Conservation (phyloP, 2,329 filamentous ascomycete species). For the Golovinomyces cichoracearum region DNA sequence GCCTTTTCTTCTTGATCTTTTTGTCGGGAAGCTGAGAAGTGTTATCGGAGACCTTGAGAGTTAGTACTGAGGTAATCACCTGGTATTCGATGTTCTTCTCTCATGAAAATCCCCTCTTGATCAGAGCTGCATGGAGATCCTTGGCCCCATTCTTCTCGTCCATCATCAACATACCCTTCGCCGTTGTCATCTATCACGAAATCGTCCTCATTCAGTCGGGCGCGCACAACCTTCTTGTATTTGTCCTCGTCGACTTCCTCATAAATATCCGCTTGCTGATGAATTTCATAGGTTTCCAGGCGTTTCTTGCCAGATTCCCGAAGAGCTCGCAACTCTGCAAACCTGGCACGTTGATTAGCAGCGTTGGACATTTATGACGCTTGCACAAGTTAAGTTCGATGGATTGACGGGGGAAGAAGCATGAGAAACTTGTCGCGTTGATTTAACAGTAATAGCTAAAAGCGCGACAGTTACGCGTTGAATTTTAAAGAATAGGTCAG, state of each 20-base stretch:
- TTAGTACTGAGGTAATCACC: slow-evolving; percentile 6
- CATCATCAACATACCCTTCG: slow-evolving; percentile 87
- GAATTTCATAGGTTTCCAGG: slow-evolving; percentile 63
- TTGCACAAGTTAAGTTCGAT: too few relatives aligned
- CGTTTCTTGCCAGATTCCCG: slow-evolving; percentile 77
- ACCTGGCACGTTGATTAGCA: slow-evolving; percentile 19
- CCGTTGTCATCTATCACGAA: slow-evolving; percentile 98
- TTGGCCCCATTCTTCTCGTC: slow-evolving; percentile 69
- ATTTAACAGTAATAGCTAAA: too few relatives aligned
- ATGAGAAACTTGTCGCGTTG: too few relatives aligned
- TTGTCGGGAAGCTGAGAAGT: slow-evolving; percentile 46
- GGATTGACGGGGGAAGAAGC: too few relatives aligned
- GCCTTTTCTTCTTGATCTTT: slow-evolving; percentile 60
- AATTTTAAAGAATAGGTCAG: too few relatives aligned
- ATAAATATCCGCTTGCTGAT: slow-evolving; percentile 65
- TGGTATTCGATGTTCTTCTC: slow-evolving; percentile 24
- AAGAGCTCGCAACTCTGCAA: slow-evolving; percentile 60
- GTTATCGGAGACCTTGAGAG: background rate
- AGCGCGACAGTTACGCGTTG: too few relatives aligned
- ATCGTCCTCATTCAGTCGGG: slow-evolving; percentile 74
- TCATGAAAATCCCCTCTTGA: slow-evolving; percentile 38
- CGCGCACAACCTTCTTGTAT: slow-evolving; percentile 86
- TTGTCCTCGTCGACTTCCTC: slow-evolving; percentile 91
- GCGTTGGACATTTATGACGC: slow-evolving; percentile 16
- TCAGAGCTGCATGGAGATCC: slow-evolving; percentile 43